Evolutionary conservation across 148 eudicot genomes (phyloP).

Genomic region (Hydrangea macrophylla): DNA sequence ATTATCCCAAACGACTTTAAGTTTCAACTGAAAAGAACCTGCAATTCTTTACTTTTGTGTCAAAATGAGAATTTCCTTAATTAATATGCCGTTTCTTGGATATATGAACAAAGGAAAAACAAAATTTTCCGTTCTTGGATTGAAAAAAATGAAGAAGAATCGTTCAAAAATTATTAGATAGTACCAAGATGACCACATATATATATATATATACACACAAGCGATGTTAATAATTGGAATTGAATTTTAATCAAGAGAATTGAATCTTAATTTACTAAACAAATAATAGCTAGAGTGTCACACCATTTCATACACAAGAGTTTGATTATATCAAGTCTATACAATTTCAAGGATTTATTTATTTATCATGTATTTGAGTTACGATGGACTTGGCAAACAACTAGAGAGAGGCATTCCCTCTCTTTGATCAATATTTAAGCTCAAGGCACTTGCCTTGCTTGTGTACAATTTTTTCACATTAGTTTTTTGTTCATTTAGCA

Average conservation of each 20-base stretch:
- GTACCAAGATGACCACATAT: no score
- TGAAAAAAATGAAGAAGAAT: no score
- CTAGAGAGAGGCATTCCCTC: conserved; percentile 39
- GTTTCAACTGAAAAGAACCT: no score
- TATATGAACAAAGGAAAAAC: no score
- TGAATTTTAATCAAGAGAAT: neutral
- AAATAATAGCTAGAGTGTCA: neutral
- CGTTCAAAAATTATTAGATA: no score
- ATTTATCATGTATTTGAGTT: neutral
- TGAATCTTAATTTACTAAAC: no score
- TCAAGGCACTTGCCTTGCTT: conserved; percentile 63
- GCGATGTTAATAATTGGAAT: neutral
- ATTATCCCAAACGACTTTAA: no score
- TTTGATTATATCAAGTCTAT: neutral
- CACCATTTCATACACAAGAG: neutral
- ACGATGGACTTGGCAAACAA: conserved; percentile 64
- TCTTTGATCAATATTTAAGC: conserved; percentile 37
- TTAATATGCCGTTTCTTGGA: no score
- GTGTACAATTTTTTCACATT: conserved; percentile 78
- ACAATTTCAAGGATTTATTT: neutral
- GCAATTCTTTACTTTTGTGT: no score
- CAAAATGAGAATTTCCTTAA: no score
- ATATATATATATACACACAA: no score
- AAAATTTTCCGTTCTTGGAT: no score
- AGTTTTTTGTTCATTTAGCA: conserved; percentile 69